Evolutionary conservation across 768 basidiomycete genomes (phyloP).

Genomic region (Pisolithus marmoratus): DNA sequence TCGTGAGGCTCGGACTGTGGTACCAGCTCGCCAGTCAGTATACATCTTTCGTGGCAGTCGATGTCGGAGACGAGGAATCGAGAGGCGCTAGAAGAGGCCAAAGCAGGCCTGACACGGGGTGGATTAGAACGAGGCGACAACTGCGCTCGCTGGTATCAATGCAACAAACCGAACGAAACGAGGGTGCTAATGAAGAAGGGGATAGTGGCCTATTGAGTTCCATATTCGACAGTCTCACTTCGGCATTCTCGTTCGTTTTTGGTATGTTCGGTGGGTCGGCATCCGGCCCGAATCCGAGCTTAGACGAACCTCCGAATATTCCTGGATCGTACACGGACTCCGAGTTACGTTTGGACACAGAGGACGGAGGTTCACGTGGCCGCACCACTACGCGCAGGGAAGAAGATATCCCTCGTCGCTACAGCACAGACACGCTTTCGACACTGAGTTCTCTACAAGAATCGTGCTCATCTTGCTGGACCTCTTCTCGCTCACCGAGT

Average conservation of each 20-base stretch:
- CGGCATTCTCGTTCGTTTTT: constrained; percentile 13
- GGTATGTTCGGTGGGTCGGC: constrained; percentile 4
- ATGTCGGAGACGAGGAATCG: constrained; percentile 24
- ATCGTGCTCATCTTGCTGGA: constrained; percentile 34
- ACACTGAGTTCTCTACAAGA: constrained; percentile 45
- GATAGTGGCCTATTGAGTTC: constrained; percentile 12
- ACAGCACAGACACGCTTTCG: constrained; percentile 34
- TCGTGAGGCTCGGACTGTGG: constrained; percentile 43
- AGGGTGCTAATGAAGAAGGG: neutral
- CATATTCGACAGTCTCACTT: constrained; percentile 13
- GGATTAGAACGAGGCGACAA: constrained; percentile 16
- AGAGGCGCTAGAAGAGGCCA: constrained; percentile 3
- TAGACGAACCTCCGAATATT: constrained; percentile 3
- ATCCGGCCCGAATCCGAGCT: neutral
- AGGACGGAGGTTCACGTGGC: constrained; percentile 1
- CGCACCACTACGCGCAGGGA: neutral
- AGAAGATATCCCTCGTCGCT: constrained; percentile 13
- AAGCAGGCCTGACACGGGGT: neutral
- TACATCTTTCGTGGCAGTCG: constrained; percentile 55
- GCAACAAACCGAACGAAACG: neutral
- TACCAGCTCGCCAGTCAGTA: constrained; percentile 48
- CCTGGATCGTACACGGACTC: constrained; percentile 18
- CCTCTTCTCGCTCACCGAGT: constrained; percentile 14
- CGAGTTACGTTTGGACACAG: constrained; percentile 7
- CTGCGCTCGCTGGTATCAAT: neutral